Conservation (phyloP, 306 rosid genomes). For the Rosa multiflora region DNA sequence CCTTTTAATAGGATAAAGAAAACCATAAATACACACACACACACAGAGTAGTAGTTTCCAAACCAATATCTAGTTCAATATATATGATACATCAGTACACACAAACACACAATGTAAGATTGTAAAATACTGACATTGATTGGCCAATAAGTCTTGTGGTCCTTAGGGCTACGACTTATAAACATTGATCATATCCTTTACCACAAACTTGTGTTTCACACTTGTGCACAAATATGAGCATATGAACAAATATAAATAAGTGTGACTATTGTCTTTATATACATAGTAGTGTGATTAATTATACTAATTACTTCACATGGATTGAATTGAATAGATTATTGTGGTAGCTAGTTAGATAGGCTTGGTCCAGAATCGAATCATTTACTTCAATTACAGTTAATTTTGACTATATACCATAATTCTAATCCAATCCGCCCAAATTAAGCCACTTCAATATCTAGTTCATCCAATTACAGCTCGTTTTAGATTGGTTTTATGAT, state of each 20-base stretch:
- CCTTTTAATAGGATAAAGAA: constrained; percentile 23
- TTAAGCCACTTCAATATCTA: not conserved
- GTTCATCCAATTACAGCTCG: not conserved
- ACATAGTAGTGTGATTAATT: not conserved
- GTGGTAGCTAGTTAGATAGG: not conserved
- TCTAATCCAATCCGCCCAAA: constrained; percentile 2
- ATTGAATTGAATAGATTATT: not conserved
- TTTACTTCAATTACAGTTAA: not conserved
- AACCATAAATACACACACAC: not conserved
- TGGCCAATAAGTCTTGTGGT: not conserved
- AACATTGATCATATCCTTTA: not conserved
- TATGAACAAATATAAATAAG: not conserved
- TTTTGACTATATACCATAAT: not conserved
- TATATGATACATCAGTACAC: not conserved
- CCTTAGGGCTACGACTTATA: not conserved
- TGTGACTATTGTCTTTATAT: too few relatives aligned
- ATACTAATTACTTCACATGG: not conserved
- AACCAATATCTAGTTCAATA: not conserved
- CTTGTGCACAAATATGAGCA: not conserved
- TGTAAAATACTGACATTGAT: not conserved
- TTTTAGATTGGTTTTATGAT: not conserved
- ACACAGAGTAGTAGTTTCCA: constrained; percentile 14
- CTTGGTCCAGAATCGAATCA: not conserved
- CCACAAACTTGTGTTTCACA: not conserved
- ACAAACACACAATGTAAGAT: not conserved